Percentiles rank a stretch among this genome's conserved stretches.
These are phyloP conservation scores for Podospora comata DNA, from an alignment of 495 filamentous ascomycete species.

Conservation along the genomic window DNA sequence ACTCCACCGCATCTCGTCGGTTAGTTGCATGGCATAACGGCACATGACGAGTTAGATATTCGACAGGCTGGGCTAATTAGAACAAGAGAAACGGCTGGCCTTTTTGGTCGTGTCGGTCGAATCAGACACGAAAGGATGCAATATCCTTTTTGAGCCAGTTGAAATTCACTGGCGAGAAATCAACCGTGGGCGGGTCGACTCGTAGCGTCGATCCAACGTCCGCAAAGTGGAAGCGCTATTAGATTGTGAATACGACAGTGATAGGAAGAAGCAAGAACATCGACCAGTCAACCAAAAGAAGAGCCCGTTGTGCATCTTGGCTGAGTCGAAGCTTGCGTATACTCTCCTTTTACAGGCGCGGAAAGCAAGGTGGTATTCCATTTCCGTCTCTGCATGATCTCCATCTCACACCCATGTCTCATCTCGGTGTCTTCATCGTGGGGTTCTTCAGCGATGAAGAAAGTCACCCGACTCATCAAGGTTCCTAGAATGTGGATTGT, in stretches of 20 bases:
- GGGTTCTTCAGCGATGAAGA: not conserved
- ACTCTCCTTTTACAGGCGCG: not conserved
- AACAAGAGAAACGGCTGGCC: not conserved
- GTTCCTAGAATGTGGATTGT: not conserved
- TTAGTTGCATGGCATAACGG: not conserved
- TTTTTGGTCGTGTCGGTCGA: not conserved
- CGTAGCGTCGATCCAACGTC: constrained; percentile 1
- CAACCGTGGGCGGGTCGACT: not conserved
- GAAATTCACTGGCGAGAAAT: not conserved
- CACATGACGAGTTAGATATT: not conserved
- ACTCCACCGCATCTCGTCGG: not conserved
- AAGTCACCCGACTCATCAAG: not conserved
- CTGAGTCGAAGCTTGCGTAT: not conserved
- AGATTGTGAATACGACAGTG: constrained; percentile 3
- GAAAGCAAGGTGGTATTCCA: constrained; percentile 1
- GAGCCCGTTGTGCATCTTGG: not conserved
- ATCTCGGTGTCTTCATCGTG: not conserved
- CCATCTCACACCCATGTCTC: not conserved
- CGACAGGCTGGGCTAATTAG: not conserved
- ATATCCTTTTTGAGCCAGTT: not conserved
- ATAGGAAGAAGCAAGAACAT: not conserved
- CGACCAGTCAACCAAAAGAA: not conserved
- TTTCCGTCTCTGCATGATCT: not conserved
- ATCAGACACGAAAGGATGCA: not conserved
- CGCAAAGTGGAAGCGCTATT: not conserved